These are phyloP conservation scores for Pichia scutulata DNA, from an alignment of 805 yeast genomes.

Conservation along the genomic window DNA sequence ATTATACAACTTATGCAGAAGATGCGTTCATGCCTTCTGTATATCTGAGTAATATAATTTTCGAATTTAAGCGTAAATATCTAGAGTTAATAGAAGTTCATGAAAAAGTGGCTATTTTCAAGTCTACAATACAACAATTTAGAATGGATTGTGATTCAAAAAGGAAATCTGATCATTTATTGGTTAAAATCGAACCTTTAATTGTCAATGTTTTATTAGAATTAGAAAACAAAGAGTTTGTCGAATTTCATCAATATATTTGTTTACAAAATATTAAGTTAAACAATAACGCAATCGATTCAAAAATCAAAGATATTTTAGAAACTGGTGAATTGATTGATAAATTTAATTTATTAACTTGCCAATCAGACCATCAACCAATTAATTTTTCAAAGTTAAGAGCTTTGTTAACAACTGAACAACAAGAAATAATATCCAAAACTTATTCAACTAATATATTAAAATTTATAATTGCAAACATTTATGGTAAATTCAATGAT, in stretches of 20 bases:
- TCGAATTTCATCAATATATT: not conserved
- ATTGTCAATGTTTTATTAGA: not conserved
- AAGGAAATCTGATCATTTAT: not conserved
- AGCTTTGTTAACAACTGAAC: not conserved
- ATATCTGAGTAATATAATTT: not conserved
- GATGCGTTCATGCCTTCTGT: conserved; percentile 1
- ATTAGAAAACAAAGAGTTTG: not conserved
- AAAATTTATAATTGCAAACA: not conserved
- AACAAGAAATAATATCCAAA: not conserved
- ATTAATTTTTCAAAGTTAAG: not conserved
- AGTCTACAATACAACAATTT: not conserved
- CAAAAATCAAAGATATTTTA: not conserved
- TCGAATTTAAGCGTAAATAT: conserved; percentile 1
- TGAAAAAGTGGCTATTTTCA: not conserved
- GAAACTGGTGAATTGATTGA: not conserved
- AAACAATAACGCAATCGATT: not conserved
- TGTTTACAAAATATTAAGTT: not conserved
- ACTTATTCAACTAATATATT: conserved; percentile 1
- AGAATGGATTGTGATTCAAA: not conserved
- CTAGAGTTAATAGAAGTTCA: not conserved
- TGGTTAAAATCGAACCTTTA: not conserved
- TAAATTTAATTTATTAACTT: conserved; percentile 1
- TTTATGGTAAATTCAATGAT: conserved; percentile 1
- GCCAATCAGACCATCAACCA: not conserved
- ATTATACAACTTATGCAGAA: not conserved